Base-by-base conservation (phyloP, 495 filamentous ascomycete genomes). In the Lophiostoma macrostomum region DNA sequence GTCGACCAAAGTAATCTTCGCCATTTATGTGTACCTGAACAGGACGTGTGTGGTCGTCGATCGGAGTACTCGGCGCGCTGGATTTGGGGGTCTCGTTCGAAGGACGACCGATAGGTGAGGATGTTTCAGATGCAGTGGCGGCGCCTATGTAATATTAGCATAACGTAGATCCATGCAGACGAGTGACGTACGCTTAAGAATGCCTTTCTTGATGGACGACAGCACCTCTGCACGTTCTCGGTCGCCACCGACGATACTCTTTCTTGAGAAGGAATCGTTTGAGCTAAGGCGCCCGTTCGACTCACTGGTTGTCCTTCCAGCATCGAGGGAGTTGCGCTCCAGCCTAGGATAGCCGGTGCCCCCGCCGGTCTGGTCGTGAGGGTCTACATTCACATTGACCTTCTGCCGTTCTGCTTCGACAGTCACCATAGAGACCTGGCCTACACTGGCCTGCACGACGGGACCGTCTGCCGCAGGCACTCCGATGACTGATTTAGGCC, bases 201-300 rank as follows among this genome's bases (percentile, higher is more conserved):
- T 99, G 14, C 93, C 91, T 69, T 91, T 95, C 58, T 86, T 87
- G 13, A 97, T 84, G 8, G 89, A 85, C 14, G 90, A 88, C 32
- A 96, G 77, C 14, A 95, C 85, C 64, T 96, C 91, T 1, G 90
- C 89, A 42, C 93, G 83, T 64, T 98, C 93, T 64, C 76, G 83
- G 45, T 97, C 93, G 25, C 89, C 87, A 28, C 90, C 91, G 41
- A 95, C 77, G 61, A 97, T 90, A 73, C 88, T 97, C 72, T 85
- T 88, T 59, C 90, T 79, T 28, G 74, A 70, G 28, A 81, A 69
- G 13, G 70, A 61, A 34, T 87, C 80, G 13, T 20, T 29, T 32
- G 31, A 1, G 74, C 77, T 74, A n/a, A 76, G 68, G 3, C 76
- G 80, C 16, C 76, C 68, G 11, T 74, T 66, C 5, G 66, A 47